Evolutionary conservation across 331 rosid species (phyloP).

Genomic region (Acacia pycnantha): DNA sequence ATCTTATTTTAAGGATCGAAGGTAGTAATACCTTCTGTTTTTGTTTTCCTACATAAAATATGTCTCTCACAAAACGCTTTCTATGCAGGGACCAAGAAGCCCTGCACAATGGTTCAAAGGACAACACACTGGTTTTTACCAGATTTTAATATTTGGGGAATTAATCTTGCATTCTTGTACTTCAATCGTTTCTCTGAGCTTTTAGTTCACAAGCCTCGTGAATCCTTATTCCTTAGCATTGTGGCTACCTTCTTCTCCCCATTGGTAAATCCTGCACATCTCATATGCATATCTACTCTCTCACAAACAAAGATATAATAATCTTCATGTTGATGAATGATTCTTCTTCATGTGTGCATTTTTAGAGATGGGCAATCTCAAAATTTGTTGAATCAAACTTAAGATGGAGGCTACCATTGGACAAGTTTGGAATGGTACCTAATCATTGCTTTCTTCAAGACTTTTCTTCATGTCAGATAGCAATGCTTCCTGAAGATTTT

Average conservation of each 20-base stretch:
- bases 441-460: constrained; percentile 47
- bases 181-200: constrained; percentile 47
- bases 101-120: constrained; percentile 51
- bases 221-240: constrained; percentile 37
- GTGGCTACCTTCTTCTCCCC: constrained; percentile 55
- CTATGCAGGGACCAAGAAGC: constrained; percentile 34
- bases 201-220: constrained; percentile 56
- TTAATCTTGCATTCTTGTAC: constrained; percentile 35
- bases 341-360: not conserved
- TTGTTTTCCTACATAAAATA: not conserved
- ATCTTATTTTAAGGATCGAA: no score
- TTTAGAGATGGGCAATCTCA: constrained; percentile 62
- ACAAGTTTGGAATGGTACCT: constrained; percentile 52
- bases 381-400: constrained; percentile 53
- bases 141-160: constrained; percentile 33
- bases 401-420: constrained; percentile 58
- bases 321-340: not conserved
- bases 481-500: constrained; percentile 38
- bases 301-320: not conserved
- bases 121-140: constrained; percentile 48
- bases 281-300: not conserved
- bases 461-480: constrained; percentile 42
- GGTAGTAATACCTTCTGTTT: not conserved
- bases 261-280: constrained; percentile 34
- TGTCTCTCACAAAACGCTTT: not conserved